Conservation (phyloP, 768 basidiomycete species). For the Psilocybe azurescens region DNA sequence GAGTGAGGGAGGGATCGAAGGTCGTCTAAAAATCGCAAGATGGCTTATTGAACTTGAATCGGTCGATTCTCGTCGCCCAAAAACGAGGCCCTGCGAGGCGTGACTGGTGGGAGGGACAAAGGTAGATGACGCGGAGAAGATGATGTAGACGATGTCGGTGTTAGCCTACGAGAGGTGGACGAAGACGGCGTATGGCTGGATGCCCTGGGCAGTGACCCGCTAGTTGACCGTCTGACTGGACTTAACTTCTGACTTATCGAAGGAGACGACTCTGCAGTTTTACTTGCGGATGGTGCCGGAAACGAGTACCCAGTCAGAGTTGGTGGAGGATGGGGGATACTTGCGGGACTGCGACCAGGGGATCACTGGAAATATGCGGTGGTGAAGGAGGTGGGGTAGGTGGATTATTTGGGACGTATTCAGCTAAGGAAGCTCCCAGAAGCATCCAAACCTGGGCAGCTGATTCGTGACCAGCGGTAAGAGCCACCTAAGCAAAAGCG, state of each 20-base stretch:
- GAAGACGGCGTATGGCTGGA: constrained; percentile 32
- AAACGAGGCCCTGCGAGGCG: constrained; percentile 45
- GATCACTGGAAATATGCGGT: constrained; percentile 12
- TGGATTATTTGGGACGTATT: constrained; percentile 47
- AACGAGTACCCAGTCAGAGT: constrained; percentile 16
- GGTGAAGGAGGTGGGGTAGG: constrained; percentile 31
- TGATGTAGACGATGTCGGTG: constrained; percentile 61
- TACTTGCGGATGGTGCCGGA: constrained; percentile 14
- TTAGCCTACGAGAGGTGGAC: constrained; percentile 52
- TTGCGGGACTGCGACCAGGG: constrained; percentile 10
- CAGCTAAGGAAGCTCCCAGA: constrained; percentile 58
- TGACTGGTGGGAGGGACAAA: constrained; percentile 48
- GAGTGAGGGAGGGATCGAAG: constrained; percentile 25
- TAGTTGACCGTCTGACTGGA: constrained; percentile 23
- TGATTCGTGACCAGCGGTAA: constrained; percentile 57
- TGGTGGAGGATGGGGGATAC: constrained; percentile 20
- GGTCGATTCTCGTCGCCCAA: constrained; percentile 41
- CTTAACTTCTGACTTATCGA: constrained; percentile 15
- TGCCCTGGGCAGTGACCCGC: constrained; percentile 18
- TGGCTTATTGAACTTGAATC: constrained; percentile 28
- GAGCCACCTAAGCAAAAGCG: constrained; percentile 50
- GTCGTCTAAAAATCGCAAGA: constrained; percentile 11
- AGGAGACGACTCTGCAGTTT: constrained; percentile 12
- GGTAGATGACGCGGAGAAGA: constrained; percentile 59
- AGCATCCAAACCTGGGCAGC: constrained; percentile 74